Base-by-base conservation (phyloP, 2,329 filamentous ascomycete species). In the Monilinia aucupariae region DNA sequence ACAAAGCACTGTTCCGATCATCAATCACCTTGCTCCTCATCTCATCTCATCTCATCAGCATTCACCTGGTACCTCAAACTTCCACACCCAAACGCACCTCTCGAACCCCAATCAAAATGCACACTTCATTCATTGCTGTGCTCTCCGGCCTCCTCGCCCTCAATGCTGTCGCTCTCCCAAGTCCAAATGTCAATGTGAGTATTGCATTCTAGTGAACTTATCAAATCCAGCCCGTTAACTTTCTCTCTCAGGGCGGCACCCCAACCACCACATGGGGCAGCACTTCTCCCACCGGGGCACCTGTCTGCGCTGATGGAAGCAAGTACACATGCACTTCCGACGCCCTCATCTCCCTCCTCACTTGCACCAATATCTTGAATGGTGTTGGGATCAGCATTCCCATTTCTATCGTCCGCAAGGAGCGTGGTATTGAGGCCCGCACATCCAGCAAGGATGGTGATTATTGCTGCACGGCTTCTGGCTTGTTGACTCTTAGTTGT, bases 101-200 rank as follows among this genome's bases (percentile, higher is more conserved):
- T 43, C 17, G n/a, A 43, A 7, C 37, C 15, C n/a, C 17, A 55
- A n/a, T 55, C 53, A 55, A 55, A 32, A 55, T 55, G 53, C 53
- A 30, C 25, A 39, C 53, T 39, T 45, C 53, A 45, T 45, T 55
- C 39, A 45, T 27, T 25, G 53, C 53, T 25, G 27, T 55, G 10
- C 6, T 55, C 25, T 27, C 53, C 17, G 27, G 39, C 1, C 17
- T 55, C 39, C 39, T 55, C 39, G 53, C 53, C 27, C 20, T 55
- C 39, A 45, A 13, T 39, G 53, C 22, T 0, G 39, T 39, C 17
- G 53, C 53, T 22, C 4, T 32, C 20, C 53, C 53, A 45, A n/a
- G 6, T 30, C 27, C 27, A 3, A 3, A 30, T 30, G 6, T 4
- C 37, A 39, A 13, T n/a, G 53, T 55, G 10, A 45, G 53, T 45